phyloP scores from a whole-genome alignment of 768 basidiomycete genomes.

The Leccinum aurantiacum region DNA sequence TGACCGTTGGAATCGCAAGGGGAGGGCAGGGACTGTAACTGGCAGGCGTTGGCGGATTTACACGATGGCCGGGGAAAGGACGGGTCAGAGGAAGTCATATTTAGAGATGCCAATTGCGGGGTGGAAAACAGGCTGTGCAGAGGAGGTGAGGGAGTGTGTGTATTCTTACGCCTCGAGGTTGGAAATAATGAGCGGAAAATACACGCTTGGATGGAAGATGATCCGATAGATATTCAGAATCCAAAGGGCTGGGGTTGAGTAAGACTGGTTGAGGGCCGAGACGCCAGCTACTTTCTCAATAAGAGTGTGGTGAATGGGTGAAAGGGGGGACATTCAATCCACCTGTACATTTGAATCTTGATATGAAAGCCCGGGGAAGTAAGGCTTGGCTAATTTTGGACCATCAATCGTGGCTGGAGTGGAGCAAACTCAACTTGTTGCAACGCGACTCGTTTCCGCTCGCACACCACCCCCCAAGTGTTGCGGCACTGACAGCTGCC shows the following conservation, averaged over 20 bases:
- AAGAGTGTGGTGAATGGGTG: slow-evolving; percentile 12
- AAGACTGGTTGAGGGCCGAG: slow-evolving; percentile 3
- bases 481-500: not conserved
- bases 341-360: not conserved
- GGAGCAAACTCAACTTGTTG: not conserved
- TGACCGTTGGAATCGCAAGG: slow-evolving; percentile 74
- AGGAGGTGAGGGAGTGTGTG: slow-evolving; percentile 9
- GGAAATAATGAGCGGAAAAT: slow-evolving; percentile 8
- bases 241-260: not conserved
- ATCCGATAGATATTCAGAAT: slow-evolving; percentile 14
- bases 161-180: slow-evolving; percentile 20
- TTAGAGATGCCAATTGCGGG: slow-evolving; percentile 4
- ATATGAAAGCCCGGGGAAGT: slow-evolving; percentile 17
- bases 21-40: slow-evolving; percentile 64
- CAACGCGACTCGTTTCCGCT: slow-evolving; percentile 26
- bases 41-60: slow-evolving; percentile 60
- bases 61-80: slow-evolving; percentile 46
- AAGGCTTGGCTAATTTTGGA: slow-evolving; percentile 8
- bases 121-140: slow-evolving; percentile 10
- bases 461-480: slow-evolving; percentile 1
- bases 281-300: not conserved
- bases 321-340: slow-evolving; percentile 6
- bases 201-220: slow-evolving; percentile 11
- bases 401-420: slow-evolving; percentile 11
- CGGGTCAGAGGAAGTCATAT: slow-evolving; percentile 17